Conservation (phyloP, 495 filamentous ascomycete genomes). For the Neurospora tetrasperma region DNA sequence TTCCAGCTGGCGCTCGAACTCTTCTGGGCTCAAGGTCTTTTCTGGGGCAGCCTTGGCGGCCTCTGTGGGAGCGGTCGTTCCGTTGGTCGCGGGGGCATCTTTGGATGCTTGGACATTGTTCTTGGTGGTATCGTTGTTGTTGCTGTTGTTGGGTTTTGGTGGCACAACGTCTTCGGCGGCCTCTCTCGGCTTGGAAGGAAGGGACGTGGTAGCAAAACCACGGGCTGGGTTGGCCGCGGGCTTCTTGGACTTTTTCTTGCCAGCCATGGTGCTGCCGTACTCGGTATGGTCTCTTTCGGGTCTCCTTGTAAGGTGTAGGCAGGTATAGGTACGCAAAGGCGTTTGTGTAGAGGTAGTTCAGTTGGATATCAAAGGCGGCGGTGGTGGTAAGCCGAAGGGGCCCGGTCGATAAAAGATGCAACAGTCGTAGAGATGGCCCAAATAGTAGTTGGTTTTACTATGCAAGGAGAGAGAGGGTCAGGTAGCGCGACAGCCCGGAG, state of each 20-base stretch:
- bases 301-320: background rate
- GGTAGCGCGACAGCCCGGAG: background rate
- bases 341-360: background rate
- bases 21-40: constrained; percentile 60
- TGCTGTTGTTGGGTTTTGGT: background rate
- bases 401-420: background rate
- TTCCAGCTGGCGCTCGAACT: constrained; percentile 75
- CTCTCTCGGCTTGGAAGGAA: constrained; percentile 54
- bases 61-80: constrained; percentile 21
- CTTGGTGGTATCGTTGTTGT: constrained; percentile 15
- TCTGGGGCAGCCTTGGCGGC: constrained; percentile 34
- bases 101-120: constrained; percentile 23
- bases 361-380: background rate
- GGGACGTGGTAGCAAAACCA: constrained; percentile 85
- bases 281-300: background rate
- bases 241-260: constrained; percentile 86
- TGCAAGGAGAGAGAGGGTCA: background rate
- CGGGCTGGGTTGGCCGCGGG: constrained; percentile 70
- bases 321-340: background rate
- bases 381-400: background rate
- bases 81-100: constrained; percentile 22
- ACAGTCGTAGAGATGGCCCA: background rate
- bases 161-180: constrained; percentile 24
- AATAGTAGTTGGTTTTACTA: background rate
- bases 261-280: constrained; percentile 47